A percentile compares a stretch with the other conserved stretches of the same genome.
phyloP scores from a whole-genome alignment of 768 basidiomycete genomes.

The Russula brevipes region DNA sequence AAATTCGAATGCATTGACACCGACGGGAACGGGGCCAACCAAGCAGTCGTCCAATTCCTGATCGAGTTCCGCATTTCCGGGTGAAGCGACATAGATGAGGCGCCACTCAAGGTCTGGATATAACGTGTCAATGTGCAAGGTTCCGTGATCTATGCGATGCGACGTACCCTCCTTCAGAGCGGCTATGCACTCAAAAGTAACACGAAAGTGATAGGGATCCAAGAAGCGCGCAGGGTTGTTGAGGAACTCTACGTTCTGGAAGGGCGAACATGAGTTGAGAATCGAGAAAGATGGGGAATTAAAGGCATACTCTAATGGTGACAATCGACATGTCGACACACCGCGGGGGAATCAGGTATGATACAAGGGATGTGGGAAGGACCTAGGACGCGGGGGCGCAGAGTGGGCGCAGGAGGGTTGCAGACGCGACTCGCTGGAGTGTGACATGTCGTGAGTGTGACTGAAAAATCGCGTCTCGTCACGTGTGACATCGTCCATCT shows the following conservation, averaged over 20 bases:
- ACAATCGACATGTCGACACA: slow-evolving; percentile 23
- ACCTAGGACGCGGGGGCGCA: neutral
- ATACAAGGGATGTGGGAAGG: neutral
- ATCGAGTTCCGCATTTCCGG: slow-evolving; percentile 85
- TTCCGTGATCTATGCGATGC: neutral
- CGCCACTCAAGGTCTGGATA: slow-evolving; percentile 91
- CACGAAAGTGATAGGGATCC: slow-evolving; percentile 87
- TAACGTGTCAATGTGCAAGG: too few relatives aligned
- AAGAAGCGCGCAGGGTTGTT: slow-evolving; percentile 92
- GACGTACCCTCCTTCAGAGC: slow-evolving; percentile 76
- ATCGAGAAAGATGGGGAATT: neutral
- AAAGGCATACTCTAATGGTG: slow-evolving; percentile 24
- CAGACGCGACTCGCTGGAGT: neutral
- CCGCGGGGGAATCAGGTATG: neutral
- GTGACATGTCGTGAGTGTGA: neutral
- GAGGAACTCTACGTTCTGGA: slow-evolving; percentile 79
- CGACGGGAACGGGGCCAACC: slow-evolving; percentile 95
- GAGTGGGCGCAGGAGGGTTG: neutral
- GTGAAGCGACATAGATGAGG: slow-evolving; percentile 93
- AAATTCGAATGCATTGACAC: slow-evolving; percentile 97
- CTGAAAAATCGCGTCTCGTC: slow-evolving; percentile 16
- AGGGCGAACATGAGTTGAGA: neutral
- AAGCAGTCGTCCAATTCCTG: slow-evolving; percentile 98
- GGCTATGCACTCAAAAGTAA: slow-evolving; percentile 96
- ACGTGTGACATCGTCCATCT: slow-evolving; percentile 1